Conservation (phyloP, 2,329 filamentous ascomycete genomes). For the Alternaria viburni region DNA sequence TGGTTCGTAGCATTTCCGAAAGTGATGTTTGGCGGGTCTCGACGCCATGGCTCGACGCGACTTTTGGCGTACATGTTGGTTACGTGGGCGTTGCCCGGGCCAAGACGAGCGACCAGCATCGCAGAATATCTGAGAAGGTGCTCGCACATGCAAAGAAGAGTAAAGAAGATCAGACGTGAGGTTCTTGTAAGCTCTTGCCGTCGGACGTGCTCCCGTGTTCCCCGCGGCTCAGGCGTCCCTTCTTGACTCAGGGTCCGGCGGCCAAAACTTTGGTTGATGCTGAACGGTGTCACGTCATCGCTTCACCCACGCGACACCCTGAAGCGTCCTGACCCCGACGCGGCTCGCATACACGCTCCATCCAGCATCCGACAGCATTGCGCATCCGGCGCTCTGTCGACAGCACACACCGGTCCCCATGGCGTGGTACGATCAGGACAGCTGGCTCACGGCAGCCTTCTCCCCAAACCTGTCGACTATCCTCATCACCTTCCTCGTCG, state of each 20-base stretch:
- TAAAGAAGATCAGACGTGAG: slow-evolving; percentile 20
- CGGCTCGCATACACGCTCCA: not conserved
- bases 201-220: slow-evolving; percentile 18
- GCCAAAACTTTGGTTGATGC: slow-evolving; percentile 18
- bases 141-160: not conserved
- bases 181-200: slow-evolving; percentile 39
- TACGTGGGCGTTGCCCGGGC: not conserved
- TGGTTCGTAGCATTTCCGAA: not conserved
- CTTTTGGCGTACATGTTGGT: not conserved
- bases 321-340: not conserved
- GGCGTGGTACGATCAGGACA: slow-evolving; percentile 48
- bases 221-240: slow-evolving; percentile 17
- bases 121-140: not conserved
- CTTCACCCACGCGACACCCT: slow-evolving; percentile 3
- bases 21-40: slow-evolving; percentile 18
- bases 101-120: not conserved
- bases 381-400: not conserved
- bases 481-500: slow-evolving; percentile 71
- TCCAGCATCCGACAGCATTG: not conserved
- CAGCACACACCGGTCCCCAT: slow-evolving; percentile 15
- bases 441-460: slow-evolving; percentile 56
- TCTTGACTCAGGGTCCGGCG: slow-evolving; percentile 1
- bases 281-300: slow-evolving; percentile 30
- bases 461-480: slow-evolving; percentile 59
- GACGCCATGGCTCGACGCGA: not conserved